Conservation (phyloP, 2,329 filamentous ascomycete genomes). For the Chaetomium globosum region DNA sequence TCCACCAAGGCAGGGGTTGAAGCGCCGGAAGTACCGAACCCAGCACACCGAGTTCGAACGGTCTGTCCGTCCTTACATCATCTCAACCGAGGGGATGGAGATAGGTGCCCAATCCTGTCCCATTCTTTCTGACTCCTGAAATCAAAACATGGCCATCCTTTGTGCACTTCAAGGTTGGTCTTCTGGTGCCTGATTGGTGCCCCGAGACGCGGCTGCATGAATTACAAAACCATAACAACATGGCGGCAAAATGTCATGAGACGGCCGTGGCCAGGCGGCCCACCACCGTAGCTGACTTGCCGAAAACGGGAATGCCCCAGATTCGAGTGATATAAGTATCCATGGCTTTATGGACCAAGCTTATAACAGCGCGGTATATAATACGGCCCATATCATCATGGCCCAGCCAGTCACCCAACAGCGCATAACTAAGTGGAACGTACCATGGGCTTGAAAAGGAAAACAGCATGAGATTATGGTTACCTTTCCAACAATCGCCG, state of each 20-base stretch:
- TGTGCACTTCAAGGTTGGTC: neutral
- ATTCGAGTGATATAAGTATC: neutral
- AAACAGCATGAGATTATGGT: neutral
- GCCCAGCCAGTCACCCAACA: neutral
- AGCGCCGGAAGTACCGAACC: neutral
- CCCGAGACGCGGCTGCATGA: slow-evolving; percentile 23
- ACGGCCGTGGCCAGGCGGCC: slow-evolving; percentile 8
- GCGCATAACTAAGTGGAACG: neutral
- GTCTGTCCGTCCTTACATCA: slow-evolving; percentile 17
- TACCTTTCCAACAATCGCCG: neutral
- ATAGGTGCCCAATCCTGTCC: neutral
- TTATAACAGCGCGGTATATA: neutral
- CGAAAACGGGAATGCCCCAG: slow-evolving; percentile 13
- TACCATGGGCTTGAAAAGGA: slow-evolving; percentile 11
- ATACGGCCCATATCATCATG: neutral
- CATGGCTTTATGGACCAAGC: slow-evolving; percentile 1
- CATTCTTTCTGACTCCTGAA: slow-evolving; percentile 3
- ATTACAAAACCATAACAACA: slow-evolving; percentile 14
- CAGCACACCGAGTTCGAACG: neutral
- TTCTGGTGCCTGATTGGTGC: slow-evolving; percentile 11
- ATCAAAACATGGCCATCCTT: slow-evolving; percentile 1
- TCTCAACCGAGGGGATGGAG: slow-evolving; percentile 4
- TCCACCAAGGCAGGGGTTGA: too few relatives aligned
- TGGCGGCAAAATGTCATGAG: slow-evolving; percentile 29
- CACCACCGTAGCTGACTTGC: slow-evolving; percentile 4